Conservation (phyloP, 2,329 filamentous ascomycete species). For the Colletotrichum spaethianum region DNA sequence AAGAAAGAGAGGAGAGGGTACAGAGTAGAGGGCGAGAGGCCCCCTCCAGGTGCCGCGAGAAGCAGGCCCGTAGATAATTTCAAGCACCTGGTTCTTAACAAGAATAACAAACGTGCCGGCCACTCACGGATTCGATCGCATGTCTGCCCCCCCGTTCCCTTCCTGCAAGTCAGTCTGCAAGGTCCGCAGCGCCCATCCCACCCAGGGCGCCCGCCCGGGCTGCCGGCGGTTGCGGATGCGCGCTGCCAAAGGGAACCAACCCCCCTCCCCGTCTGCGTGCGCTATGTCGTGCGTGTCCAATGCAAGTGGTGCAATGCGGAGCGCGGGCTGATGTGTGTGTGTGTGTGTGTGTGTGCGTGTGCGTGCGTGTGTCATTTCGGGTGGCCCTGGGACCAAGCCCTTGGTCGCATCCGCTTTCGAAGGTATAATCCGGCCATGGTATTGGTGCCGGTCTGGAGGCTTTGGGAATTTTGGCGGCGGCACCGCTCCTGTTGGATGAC, state of each 20-base stretch:
- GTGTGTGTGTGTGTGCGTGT: conserved; percentile 27
- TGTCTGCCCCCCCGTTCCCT: too few relatives aligned
- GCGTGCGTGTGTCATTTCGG: conserved; percentile 37
- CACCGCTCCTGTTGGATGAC: conserved; percentile 5
- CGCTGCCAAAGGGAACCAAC: too few relatives aligned
- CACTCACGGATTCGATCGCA: conserved; percentile 21
- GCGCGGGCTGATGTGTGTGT: conserved; percentile 1
- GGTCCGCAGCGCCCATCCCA: conserved; percentile 11
- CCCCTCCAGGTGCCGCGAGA: conserved; percentile 14
- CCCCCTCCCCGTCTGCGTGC: conserved; percentile 24
- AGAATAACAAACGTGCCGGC: conserved; percentile 13
- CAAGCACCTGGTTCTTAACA: conserved; percentile 29
- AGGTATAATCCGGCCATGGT: conserved; percentile 37
- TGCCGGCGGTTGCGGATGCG: conserved; percentile 35
- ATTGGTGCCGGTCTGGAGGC: conserved; percentile 11
- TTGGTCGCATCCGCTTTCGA: conserved; percentile 37
- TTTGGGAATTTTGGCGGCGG: conserved; percentile 7
- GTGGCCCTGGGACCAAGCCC: conserved; percentile 28
- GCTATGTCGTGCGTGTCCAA: conserved; percentile 16
- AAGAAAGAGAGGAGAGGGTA: not conserved
- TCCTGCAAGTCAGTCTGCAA: conserved; percentile 22
- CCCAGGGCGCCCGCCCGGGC: conserved; percentile 32
- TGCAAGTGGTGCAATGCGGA: conserved; percentile 31
- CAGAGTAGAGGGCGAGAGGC: not conserved
- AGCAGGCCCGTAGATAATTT: conserved; percentile 38